Percentiles rank a stretch among this genome's conserved stretches.
Evolutionary conservation across 2,329 filamentous ascomycete genomes (phyloP).

Genomic region (Akanthomyces dipterigenus): DNA sequence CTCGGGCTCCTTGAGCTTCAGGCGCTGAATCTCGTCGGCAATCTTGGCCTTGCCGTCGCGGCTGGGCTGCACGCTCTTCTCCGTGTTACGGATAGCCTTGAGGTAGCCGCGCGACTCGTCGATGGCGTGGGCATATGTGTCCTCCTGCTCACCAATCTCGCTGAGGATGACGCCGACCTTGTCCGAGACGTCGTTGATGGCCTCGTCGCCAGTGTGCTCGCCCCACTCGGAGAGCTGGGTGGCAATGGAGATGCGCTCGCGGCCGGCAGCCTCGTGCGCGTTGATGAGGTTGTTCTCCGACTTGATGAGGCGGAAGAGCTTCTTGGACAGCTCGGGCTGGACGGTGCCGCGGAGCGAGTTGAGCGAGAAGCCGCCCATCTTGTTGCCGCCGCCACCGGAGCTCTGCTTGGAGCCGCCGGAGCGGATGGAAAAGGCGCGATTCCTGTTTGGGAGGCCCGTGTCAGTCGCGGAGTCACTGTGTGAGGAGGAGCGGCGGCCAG

Average conservation of each 20-base stretch:
- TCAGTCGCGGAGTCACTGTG: slow-evolving; percentile 22
- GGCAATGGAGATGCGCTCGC: slow-evolving; percentile 78
- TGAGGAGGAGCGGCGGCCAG: slow-evolving; percentile 15
- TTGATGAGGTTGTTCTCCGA: slow-evolving; percentile 83
- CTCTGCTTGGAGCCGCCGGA: slow-evolving; percentile 48
- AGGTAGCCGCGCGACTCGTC: slow-evolving; percentile 77
- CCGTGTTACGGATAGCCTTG: slow-evolving; percentile 92
- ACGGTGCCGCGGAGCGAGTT: slow-evolving; percentile 75
- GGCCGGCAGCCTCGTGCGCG: slow-evolving; percentile 76
- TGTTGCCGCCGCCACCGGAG: slow-evolving; percentile 32
- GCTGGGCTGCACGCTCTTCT: slow-evolving; percentile 89
- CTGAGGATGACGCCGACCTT: slow-evolving; percentile 90
- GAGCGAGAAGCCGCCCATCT: slow-evolving; percentile 65
- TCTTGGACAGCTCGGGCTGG: slow-evolving; percentile 83
- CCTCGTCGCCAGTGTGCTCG: slow-evolving; percentile 81
- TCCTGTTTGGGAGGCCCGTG: slow-evolving; percentile 41
- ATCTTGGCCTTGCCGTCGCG: slow-evolving; percentile 84
- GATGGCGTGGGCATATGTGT: slow-evolving; percentile 74
- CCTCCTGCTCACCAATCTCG: slow-evolving; percentile 92
- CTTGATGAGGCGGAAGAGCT: slow-evolving; percentile 89
- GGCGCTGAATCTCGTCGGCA: slow-evolving; percentile 80
- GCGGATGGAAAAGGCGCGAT: slow-evolving; percentile 67
- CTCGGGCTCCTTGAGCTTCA: slow-evolving; percentile 88
- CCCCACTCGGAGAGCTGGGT: slow-evolving; percentile 95
- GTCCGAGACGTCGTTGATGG: slow-evolving; percentile 83